Base-by-base conservation (phyloP, 2,329 filamentous ascomycete genomes). In the Teratosphaeria nubilosa region DNA sequence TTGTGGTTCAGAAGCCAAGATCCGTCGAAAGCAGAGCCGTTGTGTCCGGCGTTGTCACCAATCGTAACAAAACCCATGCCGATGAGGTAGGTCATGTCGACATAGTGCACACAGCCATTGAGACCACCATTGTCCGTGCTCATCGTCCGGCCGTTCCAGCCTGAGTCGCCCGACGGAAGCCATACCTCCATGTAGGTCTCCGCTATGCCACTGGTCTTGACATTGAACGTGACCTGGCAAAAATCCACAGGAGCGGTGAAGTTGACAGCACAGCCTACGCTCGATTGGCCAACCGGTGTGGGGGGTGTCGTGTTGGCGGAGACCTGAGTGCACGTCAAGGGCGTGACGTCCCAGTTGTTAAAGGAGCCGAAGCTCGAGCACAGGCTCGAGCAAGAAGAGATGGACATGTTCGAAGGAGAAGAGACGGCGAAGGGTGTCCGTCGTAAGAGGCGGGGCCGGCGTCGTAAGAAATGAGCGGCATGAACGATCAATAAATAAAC, bases 161-260 rank as follows among this genome's bases (percentile, higher is more conserved):
- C 31, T 16, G 56, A 57, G 41, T 48, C n/a, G 41, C 41, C 41
- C 16, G n/a, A 76, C 72, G 51, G 76, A 14, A 77, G 65, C 75
- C 75, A 78, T 20, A 76, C 73, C 64, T 78, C 76, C 69, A 76
- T 73, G 55, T 71, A 74, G 55, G 75, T 71, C 22, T 73, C 70
- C 2, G 73, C 74, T n/a, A 69, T 66, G 51, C 68, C 65, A 32
- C 73, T 73, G 9, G 75, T 77, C 5, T 70, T 64, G n/a, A 77
- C 70, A 54, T 70, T 71, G 25, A 77, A 64, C 4, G 70, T 68
- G 31, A 77, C 66, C 31, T 75, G 73, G 63, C 75, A 77, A 13
- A 76, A 63, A 58, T 76, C 73, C 51, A 69, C 63, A 3, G 59
- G 51, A 22, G 68, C 63, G 11, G 61, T 62, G 56, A 65, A 60